phyloP scores from a whole-genome alignment of 2,329 filamentous ascomycete species.

The Aspergillus awamori region DNA sequence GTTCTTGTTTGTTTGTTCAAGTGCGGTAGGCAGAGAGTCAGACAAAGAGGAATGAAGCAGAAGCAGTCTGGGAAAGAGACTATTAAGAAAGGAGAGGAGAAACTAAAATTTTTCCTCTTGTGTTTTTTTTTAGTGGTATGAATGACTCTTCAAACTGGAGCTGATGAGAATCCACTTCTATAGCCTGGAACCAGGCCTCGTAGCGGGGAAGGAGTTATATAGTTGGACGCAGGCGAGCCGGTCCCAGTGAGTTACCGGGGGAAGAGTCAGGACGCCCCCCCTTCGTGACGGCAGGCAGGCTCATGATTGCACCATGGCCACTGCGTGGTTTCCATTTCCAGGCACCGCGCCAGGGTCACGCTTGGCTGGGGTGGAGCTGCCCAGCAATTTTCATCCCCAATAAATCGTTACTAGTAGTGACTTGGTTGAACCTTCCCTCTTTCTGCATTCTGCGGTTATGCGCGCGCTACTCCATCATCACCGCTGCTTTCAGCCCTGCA shows the following conservation, averaged over 20 bases:
- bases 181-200: conserved; percentile 20
- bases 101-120: conserved; percentile 15
- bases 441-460: neutral
- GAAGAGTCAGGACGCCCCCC: conserved; percentile 11
- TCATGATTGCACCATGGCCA: conserved; percentile 21
- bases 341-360: conserved; percentile 24
- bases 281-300: conserved; percentile 17
- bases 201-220: conserved; percentile 28
- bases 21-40: neutral
- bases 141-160: neutral
- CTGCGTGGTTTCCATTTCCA: conserved; percentile 14
- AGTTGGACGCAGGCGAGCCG: conserved; percentile 12
- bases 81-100: neutral
- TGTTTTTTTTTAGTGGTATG: conserved; percentile 13
- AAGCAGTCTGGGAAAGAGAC: neutral
- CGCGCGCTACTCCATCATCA: conserved; percentile 6
- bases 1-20: too few species aligned
- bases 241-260: conserved; percentile 15
- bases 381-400: neutral
- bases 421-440: neutral
- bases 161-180: conserved; percentile 17
- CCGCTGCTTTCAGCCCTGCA: conserved; percentile 4
- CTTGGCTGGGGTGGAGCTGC: conserved; percentile 9
- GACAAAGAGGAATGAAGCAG: neutral
- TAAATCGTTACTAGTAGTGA: neutral